Percentiles rank a stretch among this genome's conserved stretches.
These are phyloP conservation scores for Cutaneotrichosporon cavernicola DNA, from an alignment of 1,284 basidiomycete genomes.

Conservation along the genomic window DNA sequence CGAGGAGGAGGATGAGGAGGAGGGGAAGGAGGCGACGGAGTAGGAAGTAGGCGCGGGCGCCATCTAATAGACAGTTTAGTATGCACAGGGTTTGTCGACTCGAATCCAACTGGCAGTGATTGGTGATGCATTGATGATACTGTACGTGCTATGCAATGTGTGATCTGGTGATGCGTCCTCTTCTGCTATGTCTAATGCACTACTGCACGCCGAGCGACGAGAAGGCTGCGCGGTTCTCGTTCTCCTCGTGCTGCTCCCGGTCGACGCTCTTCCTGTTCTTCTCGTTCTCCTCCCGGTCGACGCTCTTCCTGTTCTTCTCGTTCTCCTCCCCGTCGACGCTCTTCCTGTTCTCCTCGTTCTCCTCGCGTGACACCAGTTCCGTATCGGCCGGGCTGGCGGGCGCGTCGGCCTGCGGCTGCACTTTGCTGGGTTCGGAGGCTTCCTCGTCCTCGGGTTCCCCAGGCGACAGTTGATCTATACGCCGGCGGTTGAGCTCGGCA, in stretches of 20 bases:
- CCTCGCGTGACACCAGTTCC: too few relatives aligned
- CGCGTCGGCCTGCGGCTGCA: too few relatives aligned
- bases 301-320: too few relatives aligned
- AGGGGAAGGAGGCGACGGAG: conserved; percentile 48
- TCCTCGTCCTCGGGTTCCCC: not conserved
- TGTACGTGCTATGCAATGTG: conserved; percentile 1
- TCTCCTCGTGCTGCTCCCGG: too few relatives aligned
- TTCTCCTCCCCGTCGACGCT: too few relatives aligned
- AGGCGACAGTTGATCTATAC: not conserved
- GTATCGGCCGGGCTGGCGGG: too few relatives aligned
- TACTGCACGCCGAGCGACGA: not conserved
- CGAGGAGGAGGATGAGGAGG: conserved; percentile 55
- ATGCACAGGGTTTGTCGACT: conserved; percentile 1
- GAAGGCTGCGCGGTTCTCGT: not conserved
- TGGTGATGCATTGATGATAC: conserved; percentile 1
- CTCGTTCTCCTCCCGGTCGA: too few relatives aligned
- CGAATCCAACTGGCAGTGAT: not conserved
- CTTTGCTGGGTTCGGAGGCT: too few relatives aligned
- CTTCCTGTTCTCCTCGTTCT: too few relatives aligned
- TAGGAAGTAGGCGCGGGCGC: conserved; percentile 10
- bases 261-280: too few relatives aligned
- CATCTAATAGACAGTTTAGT: not conserved
- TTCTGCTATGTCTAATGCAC: not conserved
- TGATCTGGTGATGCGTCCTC: not conserved
- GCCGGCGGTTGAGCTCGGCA: not conserved